These are phyloP conservation scores for Handroanthus guayacan DNA, from an alignment of 257 asterid genomes.

Conservation along the genomic window DNA sequence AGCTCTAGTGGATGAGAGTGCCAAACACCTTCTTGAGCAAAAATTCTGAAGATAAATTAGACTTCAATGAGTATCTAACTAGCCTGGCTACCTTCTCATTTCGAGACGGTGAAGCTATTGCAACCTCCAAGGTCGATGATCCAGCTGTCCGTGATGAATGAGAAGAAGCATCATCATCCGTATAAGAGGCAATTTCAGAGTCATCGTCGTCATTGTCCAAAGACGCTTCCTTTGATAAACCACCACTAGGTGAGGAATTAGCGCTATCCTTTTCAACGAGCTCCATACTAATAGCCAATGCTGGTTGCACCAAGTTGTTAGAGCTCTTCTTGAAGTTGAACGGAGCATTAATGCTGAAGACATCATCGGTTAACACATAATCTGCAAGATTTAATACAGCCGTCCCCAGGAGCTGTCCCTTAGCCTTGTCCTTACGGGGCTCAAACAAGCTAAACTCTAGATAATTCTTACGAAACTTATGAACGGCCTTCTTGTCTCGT, in stretches of 20 bases:
- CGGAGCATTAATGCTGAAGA: constrained; percentile 55
- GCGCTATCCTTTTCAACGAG: constrained; percentile 64
- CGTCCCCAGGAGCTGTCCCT: constrained; percentile 72
- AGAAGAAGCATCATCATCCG: constrained; percentile 69
- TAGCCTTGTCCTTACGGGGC: constrained; percentile 79
- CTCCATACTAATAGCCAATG: constrained; percentile 62
- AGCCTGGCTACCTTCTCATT: constrained; percentile 61
- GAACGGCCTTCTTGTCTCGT: constrained; percentile 53
- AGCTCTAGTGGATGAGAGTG: too few species aligned
- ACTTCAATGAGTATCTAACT: constrained; percentile 15
- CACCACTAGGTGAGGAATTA: constrained; percentile 64
- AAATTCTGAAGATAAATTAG: constrained; percentile 18
- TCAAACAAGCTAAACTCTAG: constrained; percentile 73
- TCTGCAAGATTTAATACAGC: constrained; percentile 77
- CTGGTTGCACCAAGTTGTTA: constrained; percentile 54
- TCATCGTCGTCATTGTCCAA: constrained; percentile 63
- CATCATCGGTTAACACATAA: constrained; percentile 62
- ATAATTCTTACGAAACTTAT: constrained; percentile 65
- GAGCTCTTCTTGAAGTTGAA: constrained; percentile 70
- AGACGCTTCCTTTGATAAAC: constrained; percentile 58
- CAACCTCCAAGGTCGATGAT: constrained; percentile 56
- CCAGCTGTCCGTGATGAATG: constrained; percentile 76
- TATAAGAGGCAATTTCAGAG: constrained; percentile 44
- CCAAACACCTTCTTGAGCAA: too few species aligned
- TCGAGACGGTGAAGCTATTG: constrained; percentile 65